Conservation (phyloP, 1,139 yeast species). For the Debaryomyces sp. region DNA sequence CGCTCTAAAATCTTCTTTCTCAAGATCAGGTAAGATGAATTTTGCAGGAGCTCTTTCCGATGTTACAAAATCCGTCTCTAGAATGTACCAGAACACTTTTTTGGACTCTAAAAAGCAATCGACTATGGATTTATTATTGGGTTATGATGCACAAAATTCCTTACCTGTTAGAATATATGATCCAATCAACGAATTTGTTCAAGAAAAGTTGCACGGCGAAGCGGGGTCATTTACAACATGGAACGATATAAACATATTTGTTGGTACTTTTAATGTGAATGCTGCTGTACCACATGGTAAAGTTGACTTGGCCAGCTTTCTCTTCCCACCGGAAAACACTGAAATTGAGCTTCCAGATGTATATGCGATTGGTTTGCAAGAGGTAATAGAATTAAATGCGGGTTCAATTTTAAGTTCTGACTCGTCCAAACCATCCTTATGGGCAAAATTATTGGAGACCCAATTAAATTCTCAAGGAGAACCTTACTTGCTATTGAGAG, state of each 20-base stretch:
- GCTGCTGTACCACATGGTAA: constrained; percentile 59
- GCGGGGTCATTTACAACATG: constrained; percentile 62
- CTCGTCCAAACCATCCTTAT: constrained; percentile 59
- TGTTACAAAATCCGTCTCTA: constrained; percentile 91
- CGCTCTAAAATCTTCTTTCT: constrained; percentile 90
- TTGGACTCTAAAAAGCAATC: constrained; percentile 89
- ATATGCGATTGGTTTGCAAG: constrained; percentile 88
- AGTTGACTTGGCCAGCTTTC: constrained; percentile 72
- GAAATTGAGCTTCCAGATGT: constrained; percentile 60
- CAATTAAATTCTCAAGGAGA: constrained; percentile 53
- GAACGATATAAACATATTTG: constrained; percentile 63
- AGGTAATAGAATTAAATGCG: constrained; percentile 86
- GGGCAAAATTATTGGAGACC: constrained; percentile 60
- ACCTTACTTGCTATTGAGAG: constrained; percentile 41
- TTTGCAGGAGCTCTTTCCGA: constrained; percentile 95
- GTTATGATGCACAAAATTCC: constrained; percentile 73
- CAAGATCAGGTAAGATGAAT: constrained; percentile 94
- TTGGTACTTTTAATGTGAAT: constrained; percentile 88
- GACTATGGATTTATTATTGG: constrained; percentile 82
- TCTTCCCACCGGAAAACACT: constrained; percentile 68
- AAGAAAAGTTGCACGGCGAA: constrained; percentile 54
- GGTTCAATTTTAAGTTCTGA: constrained; percentile 78
- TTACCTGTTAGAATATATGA: constrained; percentile 75
- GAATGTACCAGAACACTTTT: constrained; percentile 95
- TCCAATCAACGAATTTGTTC: constrained; percentile 84